Conservation (phyloP, 2,329 filamentous ascomycete species). For the Coniochaeta sp. region DNA sequence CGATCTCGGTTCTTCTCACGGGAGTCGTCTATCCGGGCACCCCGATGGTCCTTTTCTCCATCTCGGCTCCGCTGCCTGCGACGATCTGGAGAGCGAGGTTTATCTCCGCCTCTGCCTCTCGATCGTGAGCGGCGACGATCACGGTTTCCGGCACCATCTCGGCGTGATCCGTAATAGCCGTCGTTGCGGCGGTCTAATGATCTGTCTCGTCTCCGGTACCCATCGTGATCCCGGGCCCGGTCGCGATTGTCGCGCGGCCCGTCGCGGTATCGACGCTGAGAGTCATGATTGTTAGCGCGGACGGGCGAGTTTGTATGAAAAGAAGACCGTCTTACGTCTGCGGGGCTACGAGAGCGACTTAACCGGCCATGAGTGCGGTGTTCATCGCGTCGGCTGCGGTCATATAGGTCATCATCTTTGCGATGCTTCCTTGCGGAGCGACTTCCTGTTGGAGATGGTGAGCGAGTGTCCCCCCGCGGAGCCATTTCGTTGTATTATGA, state of each 20-base stretch:
- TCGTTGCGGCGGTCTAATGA: conserved; percentile 63
- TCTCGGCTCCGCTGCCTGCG: conserved; percentile 59
- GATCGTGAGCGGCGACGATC: conserved; percentile 60
- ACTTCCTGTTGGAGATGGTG: conserved; percentile 91
- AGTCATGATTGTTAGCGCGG: conserved; percentile 30
- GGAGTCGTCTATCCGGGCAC: conserved; percentile 63
- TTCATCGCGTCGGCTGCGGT: conserved; percentile 39
- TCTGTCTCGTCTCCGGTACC: conserved; percentile 61
- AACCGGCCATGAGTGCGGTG: conserved; percentile 41
- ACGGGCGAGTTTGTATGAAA: conserved; percentile 11
- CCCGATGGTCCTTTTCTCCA: conserved; percentile 51
- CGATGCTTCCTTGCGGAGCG: conserved; percentile 65
- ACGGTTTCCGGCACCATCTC: conserved; percentile 41
- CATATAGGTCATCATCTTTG: conserved; percentile 53
- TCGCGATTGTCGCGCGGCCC: conserved; percentile 48
- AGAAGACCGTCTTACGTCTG: conserved; percentile 43
- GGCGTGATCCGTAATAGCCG: conserved; percentile 50
- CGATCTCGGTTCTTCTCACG: conserved; percentile 57
- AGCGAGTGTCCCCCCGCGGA: conserved; percentile 66
- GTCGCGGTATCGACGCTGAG: conserved; percentile 48
- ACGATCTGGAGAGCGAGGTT: conserved; percentile 50
- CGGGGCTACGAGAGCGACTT: conserved; percentile 50
- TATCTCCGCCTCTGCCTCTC: conserved; percentile 47
- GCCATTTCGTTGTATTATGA: conserved; percentile 36
- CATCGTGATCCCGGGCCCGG: conserved; percentile 42